Base-by-base conservation (phyloP, 2,329 filamentous ascomycete species). In the Aspergillus cejpii region DNA sequence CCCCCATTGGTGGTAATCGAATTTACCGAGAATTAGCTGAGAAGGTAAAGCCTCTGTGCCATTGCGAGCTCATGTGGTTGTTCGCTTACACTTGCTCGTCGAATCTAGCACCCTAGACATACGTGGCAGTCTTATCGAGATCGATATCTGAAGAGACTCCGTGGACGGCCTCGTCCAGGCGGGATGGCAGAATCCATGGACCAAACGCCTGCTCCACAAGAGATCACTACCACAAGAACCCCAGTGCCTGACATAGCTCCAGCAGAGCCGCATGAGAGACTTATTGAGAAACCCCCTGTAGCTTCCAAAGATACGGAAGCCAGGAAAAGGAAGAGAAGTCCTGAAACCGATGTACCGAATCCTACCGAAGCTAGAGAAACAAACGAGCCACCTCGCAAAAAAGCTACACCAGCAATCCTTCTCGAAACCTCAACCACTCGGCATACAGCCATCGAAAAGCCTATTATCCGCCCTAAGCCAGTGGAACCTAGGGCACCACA, bases 101-200 rank as follows among this genome's bases (percentile, higher is more conserved):
- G 2, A 17, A 5, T 19, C 8, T 46, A 72, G 70, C 56, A 70
- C 49, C 66, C 71, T 8, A 56, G 62, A 37, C 73, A 75, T 54
- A 66, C 72, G 2, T 74, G 54, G 52, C 73, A 75, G 54, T 74
- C 73, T 24, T 75, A 69, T 66, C 66, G 73, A 26, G 64, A 71
- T 54, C 66, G 72, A n/a, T 75, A 69, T 50, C 26, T 72, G 11
- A 74, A 68, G 48, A 55, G 49, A 17, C 50, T 74, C 8, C 61
- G 63, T 15, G 63, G 63, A 10, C 59, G 47, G 6, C 59, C 61
- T 27, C 63, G 64, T 2, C 68, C 69, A 14, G 66, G 61, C 11
- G 53, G 60, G 23, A 51, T 39, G 47, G 37, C 43, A 19, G 40
- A 42, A 36, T n/a, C 47, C 15, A 40, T 47, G 26, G 19, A 6